Percentiles rank a stretch among this genome's conserved stretches.
These are phyloP conservation scores for Butyriboletus appendiculatus DNA, from an alignment of 1,284 basidiomycete genomes.

Conservation along the genomic window DNA sequence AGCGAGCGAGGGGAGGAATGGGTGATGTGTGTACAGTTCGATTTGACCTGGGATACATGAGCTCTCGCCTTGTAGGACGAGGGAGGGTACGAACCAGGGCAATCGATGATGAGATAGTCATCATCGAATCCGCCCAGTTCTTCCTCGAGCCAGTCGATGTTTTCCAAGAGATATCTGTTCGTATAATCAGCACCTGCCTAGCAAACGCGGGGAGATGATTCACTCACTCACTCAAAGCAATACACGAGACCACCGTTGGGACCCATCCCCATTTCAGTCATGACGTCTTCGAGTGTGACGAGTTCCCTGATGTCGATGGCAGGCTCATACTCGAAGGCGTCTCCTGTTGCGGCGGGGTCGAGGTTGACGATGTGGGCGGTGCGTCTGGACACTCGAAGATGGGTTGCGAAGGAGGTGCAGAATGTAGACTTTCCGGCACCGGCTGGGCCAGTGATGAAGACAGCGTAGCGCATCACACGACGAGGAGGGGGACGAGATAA, in stretches of 20 bases:
- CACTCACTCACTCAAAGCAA: conserved; percentile 96
- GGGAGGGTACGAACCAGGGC: conserved; percentile 68
- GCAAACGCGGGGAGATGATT: neutral
- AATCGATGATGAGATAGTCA: conserved; percentile 98
- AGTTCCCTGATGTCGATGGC: conserved; percentile 95
- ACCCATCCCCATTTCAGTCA: conserved; percentile 94
- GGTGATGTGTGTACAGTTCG: conserved; percentile 98
- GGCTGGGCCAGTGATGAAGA: conserved; percentile 88
- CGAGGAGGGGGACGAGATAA: conserved; percentile 15
- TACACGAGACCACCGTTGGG: conserved; percentile 98
- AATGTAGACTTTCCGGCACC: conserved; percentile 99
- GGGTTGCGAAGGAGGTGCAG: conserved; percentile 86
- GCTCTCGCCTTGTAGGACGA: neutral
- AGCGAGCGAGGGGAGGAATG: conserved; percentile 90
- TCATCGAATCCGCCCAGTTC: conserved; percentile 94
- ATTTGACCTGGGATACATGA: conserved; percentile 76
- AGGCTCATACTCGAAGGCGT: conserved; percentile 91
- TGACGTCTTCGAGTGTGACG: conserved; percentile 93
- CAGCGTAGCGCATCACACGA: conserved; percentile 81
- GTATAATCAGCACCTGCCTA: neutral
- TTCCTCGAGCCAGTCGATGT: conserved; percentile 99
- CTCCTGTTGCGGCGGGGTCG: conserved; percentile 90
- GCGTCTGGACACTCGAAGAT: conserved; percentile 83
- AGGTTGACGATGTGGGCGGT: conserved; percentile 95
- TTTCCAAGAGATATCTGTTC: conserved; percentile 88